phyloP scores from a whole-genome alignment of 2,329 filamentous ascomycete species.

The Metarhizium album region DNA sequence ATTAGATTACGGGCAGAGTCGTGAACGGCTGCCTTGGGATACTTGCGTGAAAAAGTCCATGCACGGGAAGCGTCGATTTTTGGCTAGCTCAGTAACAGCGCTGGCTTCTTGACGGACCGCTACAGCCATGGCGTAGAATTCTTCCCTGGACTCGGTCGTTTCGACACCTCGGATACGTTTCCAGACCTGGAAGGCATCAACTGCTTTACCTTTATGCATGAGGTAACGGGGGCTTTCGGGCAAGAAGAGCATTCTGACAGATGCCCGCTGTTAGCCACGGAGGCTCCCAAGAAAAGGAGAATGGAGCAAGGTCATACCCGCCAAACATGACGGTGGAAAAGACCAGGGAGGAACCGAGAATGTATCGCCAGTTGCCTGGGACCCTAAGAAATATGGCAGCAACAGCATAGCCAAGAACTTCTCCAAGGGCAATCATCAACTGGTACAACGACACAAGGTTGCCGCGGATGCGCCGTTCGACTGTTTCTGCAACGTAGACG shows the following conservation, averaged over 20 bases:
- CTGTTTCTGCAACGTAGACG: conserved; percentile 64
- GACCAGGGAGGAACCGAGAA: conserved; percentile 59
- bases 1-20: background rate
- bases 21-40: too few species aligned
- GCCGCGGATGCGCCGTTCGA: conserved; percentile 55
- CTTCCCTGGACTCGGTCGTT: conserved; percentile 47
- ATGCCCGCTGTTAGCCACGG: conserved; percentile 23
- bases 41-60: conserved; percentile 57
- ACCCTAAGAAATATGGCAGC: conserved; percentile 65
- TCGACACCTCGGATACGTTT: conserved; percentile 57
- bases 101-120: conserved; percentile 47
- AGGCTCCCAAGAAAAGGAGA: background rate
- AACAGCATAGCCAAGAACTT: conserved; percentile 62
- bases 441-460: conserved; percentile 67
- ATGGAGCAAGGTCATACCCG: conserved; percentile 12
- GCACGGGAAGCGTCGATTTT: conserved; percentile 52
- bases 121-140: conserved; percentile 64
- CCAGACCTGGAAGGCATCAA: conserved; percentile 51
- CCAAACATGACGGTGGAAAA: conserved; percentile 43
- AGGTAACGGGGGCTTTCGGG: conserved; percentile 59
- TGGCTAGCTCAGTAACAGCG: conserved; percentile 36
- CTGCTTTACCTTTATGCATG: conserved; percentile 49
- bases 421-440: conserved; percentile 64
- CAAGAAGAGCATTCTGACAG: conserved; percentile 58
- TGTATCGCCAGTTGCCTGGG: conserved; percentile 60